phyloP scores from a whole-genome alignment of 352 stramenopile genomes.

The Globisporangium sylvaticum region DNA sequence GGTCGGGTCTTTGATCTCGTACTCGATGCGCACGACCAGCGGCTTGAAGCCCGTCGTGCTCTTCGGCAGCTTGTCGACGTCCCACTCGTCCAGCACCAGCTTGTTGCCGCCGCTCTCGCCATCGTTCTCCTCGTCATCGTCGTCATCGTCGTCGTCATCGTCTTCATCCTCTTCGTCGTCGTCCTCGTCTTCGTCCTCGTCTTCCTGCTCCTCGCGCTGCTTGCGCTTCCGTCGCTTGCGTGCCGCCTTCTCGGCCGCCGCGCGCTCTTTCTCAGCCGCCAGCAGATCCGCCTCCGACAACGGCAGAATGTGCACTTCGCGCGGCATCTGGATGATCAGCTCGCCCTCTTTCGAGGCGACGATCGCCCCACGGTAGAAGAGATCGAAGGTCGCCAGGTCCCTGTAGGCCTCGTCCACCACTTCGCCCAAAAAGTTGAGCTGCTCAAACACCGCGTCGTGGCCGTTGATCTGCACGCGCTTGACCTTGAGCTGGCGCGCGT shows the following conservation, averaged over 20 bases:
- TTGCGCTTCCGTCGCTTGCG: slow-evolving; percentile 15
- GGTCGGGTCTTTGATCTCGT: slow-evolving; percentile 65
- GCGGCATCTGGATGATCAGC: slow-evolving; percentile 69
- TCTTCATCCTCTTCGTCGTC: slow-evolving; percentile 39
- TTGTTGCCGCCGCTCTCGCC: slow-evolving; percentile 22
- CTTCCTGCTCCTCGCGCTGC: slow-evolving; percentile 3
- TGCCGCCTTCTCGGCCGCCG: slow-evolving; percentile 11
- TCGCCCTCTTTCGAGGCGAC: slow-evolving; percentile 83
- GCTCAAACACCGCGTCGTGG: slow-evolving; percentile 58
- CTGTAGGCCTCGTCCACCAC: slow-evolving; percentile 78
- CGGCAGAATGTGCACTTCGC: slow-evolving; percentile 49
- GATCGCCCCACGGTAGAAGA: slow-evolving; percentile 83
- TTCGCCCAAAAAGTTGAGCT: slow-evolving; percentile 74
- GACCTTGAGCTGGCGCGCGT: slow-evolving; percentile 73
- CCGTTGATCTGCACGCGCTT: slow-evolving; percentile 52
- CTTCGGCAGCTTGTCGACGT: slow-evolving; percentile 60
- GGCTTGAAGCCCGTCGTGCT: slow-evolving; percentile 71
- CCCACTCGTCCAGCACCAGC: slow-evolving; percentile 59
- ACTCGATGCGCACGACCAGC: slow-evolving; percentile 70
- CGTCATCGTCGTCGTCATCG: slow-evolving; percentile 29
- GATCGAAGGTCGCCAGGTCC: slow-evolving; percentile 74
- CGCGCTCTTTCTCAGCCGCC: slow-evolving; percentile 12
- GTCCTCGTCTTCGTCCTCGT: slow-evolving; percentile 18
- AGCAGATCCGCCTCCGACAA: slow-evolving; percentile 22
- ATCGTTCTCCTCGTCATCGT: slow-evolving; percentile 40